Base-by-base conservation (phyloP, 169 alveolate species). In the Plasmodium inui region DNA sequence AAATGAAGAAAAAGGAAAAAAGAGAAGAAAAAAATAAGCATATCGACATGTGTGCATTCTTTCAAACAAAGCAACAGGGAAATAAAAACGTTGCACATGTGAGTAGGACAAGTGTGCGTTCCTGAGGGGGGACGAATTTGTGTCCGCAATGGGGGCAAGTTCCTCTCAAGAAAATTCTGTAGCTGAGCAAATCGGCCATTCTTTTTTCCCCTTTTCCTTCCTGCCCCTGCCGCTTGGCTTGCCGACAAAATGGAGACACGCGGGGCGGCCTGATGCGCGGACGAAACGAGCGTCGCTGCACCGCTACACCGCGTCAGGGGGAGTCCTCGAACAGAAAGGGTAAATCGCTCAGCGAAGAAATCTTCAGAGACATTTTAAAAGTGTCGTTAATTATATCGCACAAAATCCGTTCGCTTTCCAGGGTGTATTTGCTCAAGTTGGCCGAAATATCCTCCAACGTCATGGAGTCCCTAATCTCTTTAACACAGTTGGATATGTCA, bases 251-350 rank as follows among this genome's bases (percentile, higher is more conserved):
- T 12, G 3, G 19, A n/a, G 14, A 41, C 3, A 9, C 17, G 14
- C 53, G 53, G 19, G 19, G 0, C 5, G 57, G 19, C 19, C 19
- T 46, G 57, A 46, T 46, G 19, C 19, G 19, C 57, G 17, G 19
- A 46, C 19, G 57, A 46, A 46, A 46, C 19, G 57, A 46, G 57
- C 57, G 57, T 46, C 61, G 61, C 61, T 50, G 26, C 61, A 50
- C 19, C 61, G 22, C 22, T 7, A 67, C 37, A 70, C 9, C 71
- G 17, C 71, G 41, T 74, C 80, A 85, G 12, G 84, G 46, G 26
- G 74, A 76, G 26, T 89, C 94, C 50, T 89, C 94, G 82, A 81
- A 89, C 19, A 89, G 34, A 89, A 79, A 89, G 44, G 94, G 94
- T 1, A 89, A 81, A 89, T 89, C 94, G 61, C 73, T 80, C 5